phyloP scores from a whole-genome alignment of 306 rosid species.

The Calophaca sinica region DNA sequence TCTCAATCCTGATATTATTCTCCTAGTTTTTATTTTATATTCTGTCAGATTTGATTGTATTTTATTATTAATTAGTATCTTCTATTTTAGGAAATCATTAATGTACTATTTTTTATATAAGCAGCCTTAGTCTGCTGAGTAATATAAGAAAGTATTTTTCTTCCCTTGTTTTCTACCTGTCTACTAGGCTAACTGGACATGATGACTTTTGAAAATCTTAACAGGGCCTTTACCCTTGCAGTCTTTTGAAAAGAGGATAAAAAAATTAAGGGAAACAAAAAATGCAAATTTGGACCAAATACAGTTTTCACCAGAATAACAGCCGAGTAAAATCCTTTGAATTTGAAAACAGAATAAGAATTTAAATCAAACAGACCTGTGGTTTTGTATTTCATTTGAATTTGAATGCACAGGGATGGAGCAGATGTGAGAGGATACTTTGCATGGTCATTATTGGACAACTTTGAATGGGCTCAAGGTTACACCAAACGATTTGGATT shows the following conservation, averaged over 20 bases:
- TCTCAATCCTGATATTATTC: too few species aligned
- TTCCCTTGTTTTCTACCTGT: too few species aligned
- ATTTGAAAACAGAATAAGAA: conserved; percentile 29
- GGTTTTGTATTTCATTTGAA: conserved; percentile 18
- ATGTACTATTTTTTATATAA: too few species aligned
- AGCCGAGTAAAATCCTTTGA: background rate
- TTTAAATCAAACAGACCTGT: background rate
- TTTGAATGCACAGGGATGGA: conserved; percentile 73
- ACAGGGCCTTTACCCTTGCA: background rate
- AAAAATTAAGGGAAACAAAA: background rate
- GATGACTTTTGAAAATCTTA: conserved; percentile 5
- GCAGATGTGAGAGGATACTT: conserved; percentile 88
- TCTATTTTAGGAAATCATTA: too few species aligned
- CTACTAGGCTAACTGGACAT: background rate
- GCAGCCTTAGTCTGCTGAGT: too few species aligned
- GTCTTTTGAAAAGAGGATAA: background rate
- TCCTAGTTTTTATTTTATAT: too few species aligned
- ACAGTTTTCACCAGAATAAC: background rate
- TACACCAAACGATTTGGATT: conserved; percentile 93
- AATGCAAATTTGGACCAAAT: background rate
- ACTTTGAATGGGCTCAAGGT: conserved; percentile 97
- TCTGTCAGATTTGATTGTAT: too few species aligned
- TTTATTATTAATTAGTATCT: too few species aligned
- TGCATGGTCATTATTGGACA: conserved; percentile 93
- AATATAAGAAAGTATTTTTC: too few species aligned